These are phyloP conservation scores for Haberlea rhodopensis DNA, from an alignment of 257 asterid genomes.

Conservation along the genomic window DNA sequence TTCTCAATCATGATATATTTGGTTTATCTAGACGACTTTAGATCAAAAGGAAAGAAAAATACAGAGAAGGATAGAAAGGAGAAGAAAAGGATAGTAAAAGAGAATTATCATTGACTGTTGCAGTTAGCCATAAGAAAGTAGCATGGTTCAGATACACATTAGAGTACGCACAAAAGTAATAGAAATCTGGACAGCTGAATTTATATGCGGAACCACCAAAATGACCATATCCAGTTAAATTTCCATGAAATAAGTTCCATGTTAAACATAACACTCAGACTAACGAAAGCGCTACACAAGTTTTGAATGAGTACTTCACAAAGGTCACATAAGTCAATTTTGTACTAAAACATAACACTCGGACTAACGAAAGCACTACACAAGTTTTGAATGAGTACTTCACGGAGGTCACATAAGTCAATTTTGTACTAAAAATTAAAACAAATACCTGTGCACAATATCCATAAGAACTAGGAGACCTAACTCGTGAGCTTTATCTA, in stretches of 20 bases:
- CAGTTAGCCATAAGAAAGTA: neutral
- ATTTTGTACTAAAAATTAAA: slow-evolving; percentile 11
- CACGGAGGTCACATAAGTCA: slow-evolving; percentile 13
- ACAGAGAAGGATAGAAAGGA: neutral
- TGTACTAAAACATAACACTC: slow-evolving; percentile 21
- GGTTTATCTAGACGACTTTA: neutral
- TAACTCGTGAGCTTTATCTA: slow-evolving; percentile 95
- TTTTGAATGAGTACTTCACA: slow-evolving; percentile 16
- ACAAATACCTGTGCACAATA: slow-evolving; percentile 87
- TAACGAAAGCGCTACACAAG: slow-evolving; percentile 14
- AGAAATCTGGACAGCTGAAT: neutral
- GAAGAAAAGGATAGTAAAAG: neutral
- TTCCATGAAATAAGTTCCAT: slow-evolving; percentile 11
- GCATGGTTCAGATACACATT: neutral
- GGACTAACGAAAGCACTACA: slow-evolving; percentile 16
- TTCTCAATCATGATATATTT: neutral
- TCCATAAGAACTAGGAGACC: slow-evolving; percentile 97
- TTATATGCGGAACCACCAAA: neutral
- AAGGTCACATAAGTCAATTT: slow-evolving; percentile 7
- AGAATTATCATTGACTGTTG: slow-evolving; percentile 1
- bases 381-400: slow-evolving; percentile 13
- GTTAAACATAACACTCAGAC: slow-evolving; percentile 19
- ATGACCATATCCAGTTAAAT: slow-evolving; percentile 7
- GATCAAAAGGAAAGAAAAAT: neutral
- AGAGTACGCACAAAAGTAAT: slow-evolving; percentile 5